Evolutionary conservation across 345 rosid species (phyloP).

Genomic region (Geranium brycei): DNA sequence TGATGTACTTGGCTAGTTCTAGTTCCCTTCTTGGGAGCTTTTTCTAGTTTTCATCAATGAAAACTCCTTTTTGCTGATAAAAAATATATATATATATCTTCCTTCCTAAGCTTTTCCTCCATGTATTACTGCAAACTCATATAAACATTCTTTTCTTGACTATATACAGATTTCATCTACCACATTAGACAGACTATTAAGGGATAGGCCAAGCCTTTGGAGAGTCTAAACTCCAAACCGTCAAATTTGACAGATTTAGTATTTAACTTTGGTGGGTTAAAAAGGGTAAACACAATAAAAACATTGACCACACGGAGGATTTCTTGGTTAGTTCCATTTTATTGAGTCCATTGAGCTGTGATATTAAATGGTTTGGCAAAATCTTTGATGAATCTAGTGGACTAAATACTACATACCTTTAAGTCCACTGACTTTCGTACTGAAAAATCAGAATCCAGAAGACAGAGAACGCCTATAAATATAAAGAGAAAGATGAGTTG

Average conservation of each 20-base stretch:
- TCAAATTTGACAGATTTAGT: neutral
- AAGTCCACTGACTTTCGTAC: constrained; percentile 43
- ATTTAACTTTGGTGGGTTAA: no score
- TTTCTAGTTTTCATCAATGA: no score
- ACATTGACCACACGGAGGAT: neutral
- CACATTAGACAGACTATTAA: neutral
- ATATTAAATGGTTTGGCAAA: neutral
- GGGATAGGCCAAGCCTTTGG: neutral
- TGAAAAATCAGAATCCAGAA: constrained; percentile 33
- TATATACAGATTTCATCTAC: neutral
- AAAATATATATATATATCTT: no score
- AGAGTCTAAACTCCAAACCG: neutral
- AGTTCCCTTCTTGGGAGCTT: no score
- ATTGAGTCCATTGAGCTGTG: neutral
- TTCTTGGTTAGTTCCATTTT: neutral
- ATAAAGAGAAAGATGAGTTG: constrained; percentile 4
- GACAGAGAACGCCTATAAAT: constrained; percentile 50
- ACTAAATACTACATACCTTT: constrained; percentile 27
- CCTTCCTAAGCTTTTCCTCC: neutral
- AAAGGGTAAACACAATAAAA: no score
- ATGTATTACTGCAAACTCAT: neutral
- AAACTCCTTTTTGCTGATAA: no score
- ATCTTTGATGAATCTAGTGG: no score
- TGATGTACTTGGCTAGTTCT: no score
- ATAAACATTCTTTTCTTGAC: neutral